A percentile compares a stretch with the other conserved stretches of the same genome.
Conservation (phyloP, 352 stramenopile genomes). For the Phytophthora rubi region DNA sequence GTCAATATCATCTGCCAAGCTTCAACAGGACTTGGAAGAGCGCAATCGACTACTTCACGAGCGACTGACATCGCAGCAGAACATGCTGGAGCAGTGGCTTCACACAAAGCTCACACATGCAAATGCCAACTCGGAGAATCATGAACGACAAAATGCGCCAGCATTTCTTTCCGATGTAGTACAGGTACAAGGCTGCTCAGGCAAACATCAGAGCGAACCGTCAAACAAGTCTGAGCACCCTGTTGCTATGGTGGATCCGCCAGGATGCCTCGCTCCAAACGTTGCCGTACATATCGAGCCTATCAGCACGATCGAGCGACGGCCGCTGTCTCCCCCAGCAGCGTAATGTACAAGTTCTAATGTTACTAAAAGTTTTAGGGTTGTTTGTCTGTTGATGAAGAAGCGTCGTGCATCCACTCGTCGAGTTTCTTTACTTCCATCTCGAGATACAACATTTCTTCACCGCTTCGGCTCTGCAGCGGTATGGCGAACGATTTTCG, state of each 20-base stretch:
- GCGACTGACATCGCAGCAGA: slow-evolving; percentile 44
- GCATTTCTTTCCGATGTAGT: neutral
- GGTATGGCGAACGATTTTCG: slow-evolving; percentile 53
- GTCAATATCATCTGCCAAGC: no score
- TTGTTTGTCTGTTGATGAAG: slow-evolving; percentile 13
- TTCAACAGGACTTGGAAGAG: slow-evolving; percentile 31
- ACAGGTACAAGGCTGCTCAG: neutral
- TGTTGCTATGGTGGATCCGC: no score
- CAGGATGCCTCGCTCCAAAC: neutral
- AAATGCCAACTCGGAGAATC: neutral
- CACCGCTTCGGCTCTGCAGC: slow-evolving; percentile 39
- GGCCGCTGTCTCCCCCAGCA: slow-evolving; percentile 26
- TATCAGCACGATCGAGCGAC: neutral
- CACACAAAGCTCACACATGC: slow-evolving; percentile 33
- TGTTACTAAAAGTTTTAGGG: neutral
- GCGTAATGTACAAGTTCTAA: slow-evolving; percentile 6
- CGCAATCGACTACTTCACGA: slow-evolving; percentile 41
- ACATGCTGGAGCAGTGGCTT: slow-evolving; percentile 41
- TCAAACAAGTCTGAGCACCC: neutral
- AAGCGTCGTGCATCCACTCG: slow-evolving; percentile 39
- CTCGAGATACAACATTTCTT: slow-evolving; percentile 55
- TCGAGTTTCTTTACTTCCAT: slow-evolving; percentile 58
- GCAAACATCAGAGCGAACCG: neutral
- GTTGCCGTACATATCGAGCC: neutral
- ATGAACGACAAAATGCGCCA: neutral